These are phyloP conservation scores for Fusarium sp. DNA, from an alignment of 2,329 filamentous ascomycete species.

Conservation along the genomic window DNA sequence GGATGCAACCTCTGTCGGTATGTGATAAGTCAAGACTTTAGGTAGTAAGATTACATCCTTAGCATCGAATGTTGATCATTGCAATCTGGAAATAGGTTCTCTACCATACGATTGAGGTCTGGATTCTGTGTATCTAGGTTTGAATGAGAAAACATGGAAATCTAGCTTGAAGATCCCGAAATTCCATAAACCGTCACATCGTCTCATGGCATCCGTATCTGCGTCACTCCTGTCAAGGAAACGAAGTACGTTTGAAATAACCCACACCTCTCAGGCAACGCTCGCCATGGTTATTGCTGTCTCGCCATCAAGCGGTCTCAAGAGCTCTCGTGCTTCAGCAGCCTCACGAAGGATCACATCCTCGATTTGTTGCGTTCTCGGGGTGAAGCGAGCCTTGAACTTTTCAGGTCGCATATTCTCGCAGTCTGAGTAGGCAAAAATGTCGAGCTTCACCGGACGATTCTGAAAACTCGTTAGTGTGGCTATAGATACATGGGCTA, in stretches of 20 bases:
- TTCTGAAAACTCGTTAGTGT: neutral
- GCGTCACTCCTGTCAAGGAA: neutral
- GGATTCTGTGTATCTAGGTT: neutral
- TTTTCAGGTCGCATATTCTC: neutral
- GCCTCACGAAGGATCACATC: neutral
- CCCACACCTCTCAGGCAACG: neutral
- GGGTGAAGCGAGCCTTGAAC: neutral
- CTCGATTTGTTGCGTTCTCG: neutral
- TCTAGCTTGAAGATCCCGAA: neutral
- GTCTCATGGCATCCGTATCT: neutral
- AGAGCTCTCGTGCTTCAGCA: neutral
- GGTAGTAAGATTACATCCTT: neutral
- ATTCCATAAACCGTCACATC: neutral
- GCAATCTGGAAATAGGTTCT: neutral
- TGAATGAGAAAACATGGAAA: neutral
- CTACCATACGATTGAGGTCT: neutral
- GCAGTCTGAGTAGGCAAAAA: neutral
- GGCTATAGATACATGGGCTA: neutral
- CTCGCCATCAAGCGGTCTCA: neutral
- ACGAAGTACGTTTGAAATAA: neutral
- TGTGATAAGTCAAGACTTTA: neutral
- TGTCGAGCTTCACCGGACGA: neutral
- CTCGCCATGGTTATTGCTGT: neutral
- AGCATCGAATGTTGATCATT: neutral
- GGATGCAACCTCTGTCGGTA: neutral